Percentiles rank a stretch among this genome's conserved stretches.
phyloP scores from a whole-genome alignment of 495 filamentous ascomycete genomes.

The Hypoxylon rickii region DNA sequence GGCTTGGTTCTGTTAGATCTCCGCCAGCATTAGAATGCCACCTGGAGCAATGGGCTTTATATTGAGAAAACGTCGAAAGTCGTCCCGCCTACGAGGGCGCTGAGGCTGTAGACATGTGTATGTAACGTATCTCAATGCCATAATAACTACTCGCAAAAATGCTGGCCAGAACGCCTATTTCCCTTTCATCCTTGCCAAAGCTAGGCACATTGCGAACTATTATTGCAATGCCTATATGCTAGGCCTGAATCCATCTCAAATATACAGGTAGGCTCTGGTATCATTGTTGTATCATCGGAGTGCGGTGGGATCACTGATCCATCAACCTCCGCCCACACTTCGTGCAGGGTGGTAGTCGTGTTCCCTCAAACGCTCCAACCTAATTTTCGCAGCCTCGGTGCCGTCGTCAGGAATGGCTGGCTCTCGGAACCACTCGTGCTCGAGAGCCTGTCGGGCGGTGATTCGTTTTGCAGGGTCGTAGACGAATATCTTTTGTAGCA shows the following conservation, averaged over 20 bases:
- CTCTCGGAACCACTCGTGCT: conserved; percentile 95
- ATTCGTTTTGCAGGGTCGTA: conserved; percentile 92
- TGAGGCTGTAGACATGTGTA: conserved; percentile 35
- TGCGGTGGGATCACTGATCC: conserved; percentile 8
- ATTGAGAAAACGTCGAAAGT: conserved; percentile 38
- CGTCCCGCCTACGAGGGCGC: conserved; percentile 28
- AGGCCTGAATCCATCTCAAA: conserved; percentile 27
- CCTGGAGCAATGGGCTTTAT: conserved; percentile 26
- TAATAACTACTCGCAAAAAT: conserved; percentile 37
- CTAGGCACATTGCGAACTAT: conserved; percentile 8
- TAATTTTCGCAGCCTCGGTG: conserved; percentile 84
- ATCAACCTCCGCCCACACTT: conserved; percentile 24
- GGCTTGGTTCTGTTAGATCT: conserved; percentile 8
- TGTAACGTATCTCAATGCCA: conserved; percentile 36
- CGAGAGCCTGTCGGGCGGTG: conserved; percentile 86
- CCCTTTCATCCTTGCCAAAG: conserved; percentile 8
- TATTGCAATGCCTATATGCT: conserved; percentile 17
- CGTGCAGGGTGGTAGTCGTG: conserved; percentile 34
- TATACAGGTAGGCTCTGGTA: conserved; percentile 36
- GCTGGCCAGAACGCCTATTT: conserved; percentile 30
- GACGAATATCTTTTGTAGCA: conserved; percentile 88
- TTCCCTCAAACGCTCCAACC: conserved; percentile 54
- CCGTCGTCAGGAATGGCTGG: conserved; percentile 80
- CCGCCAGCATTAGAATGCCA: conserved; percentile 14
- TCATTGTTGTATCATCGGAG: conserved; percentile 22